These are phyloP conservation scores for Fusarium sp. DNA, from an alignment of 2,329 filamentous ascomycete species.

Conservation along the genomic window DNA sequence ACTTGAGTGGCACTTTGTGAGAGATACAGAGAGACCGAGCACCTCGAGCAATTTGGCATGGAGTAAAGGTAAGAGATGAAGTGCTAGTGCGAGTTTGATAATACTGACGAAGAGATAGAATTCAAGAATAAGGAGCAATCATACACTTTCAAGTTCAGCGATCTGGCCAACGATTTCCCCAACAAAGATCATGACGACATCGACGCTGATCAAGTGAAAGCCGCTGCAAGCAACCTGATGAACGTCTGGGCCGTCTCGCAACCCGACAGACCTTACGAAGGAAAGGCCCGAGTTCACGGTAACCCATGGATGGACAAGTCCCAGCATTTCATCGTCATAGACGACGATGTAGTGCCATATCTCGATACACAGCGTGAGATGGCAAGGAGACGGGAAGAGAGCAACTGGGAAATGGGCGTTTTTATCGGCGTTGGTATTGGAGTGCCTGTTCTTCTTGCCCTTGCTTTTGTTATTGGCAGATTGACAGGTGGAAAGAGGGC, in stretches of 20 bases:
- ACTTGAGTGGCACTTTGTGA: slow-evolving; percentile 29
- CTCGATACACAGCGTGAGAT: slow-evolving; percentile 11
- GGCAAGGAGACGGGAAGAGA: background rate
- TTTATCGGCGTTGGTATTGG: slow-evolving; percentile 28
- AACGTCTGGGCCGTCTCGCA: slow-evolving; percentile 29
- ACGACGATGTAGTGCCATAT: slow-evolving; percentile 13
- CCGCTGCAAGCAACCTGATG: slow-evolving; percentile 13
- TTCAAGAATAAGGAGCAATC: slow-evolving; percentile 20
- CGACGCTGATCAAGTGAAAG: slow-evolving; percentile 26
- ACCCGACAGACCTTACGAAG: slow-evolving; percentile 12
- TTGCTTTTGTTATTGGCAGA: slow-evolving; percentile 12
- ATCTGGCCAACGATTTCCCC: slow-evolving; percentile 27
- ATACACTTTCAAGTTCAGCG: slow-evolving; percentile 32
- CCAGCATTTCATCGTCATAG: slow-evolving; percentile 31
- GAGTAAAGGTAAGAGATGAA: slow-evolving; percentile 9
- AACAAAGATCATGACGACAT: slow-evolving; percentile 25
- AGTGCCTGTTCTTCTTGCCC: background rate
- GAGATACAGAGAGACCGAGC: slow-evolving; percentile 13
- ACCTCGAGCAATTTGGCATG: slow-evolving; percentile 26
- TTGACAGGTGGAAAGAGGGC: slow-evolving; percentile 6
- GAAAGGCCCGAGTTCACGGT: slow-evolving; percentile 13
- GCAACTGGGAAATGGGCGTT: slow-evolving; percentile 19
- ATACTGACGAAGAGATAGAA: slow-evolving; percentile 14
- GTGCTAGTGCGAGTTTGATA: background rate
- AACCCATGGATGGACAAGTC: slow-evolving; percentile 25